Evolutionary conservation across 768 basidiomycete species (phyloP), one percentile per base, ranked within the genome.

Genomic region (Tylopilus sp.): DNA sequence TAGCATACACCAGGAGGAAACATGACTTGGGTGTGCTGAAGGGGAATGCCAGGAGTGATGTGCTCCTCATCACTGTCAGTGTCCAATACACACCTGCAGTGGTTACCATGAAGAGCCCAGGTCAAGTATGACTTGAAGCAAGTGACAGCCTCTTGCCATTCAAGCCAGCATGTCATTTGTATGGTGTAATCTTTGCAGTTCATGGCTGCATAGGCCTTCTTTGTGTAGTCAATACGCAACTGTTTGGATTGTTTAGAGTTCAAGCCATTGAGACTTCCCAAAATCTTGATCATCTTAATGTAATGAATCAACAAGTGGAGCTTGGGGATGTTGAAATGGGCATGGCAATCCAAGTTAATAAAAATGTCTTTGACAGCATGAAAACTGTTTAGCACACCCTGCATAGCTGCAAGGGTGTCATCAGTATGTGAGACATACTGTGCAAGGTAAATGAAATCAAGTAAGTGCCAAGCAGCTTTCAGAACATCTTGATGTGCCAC

Each of bases 151-250:
- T 52, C 45, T 17, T 52, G 31, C 0, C 6, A 1, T 4, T 49
- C 26, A 1, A 49, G 41, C 51, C 51, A 52, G 38, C 9, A 30
- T 0, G 41, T 49, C 47, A 52, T 52, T 4, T 52, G 51, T 1
- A 49, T 9, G 0, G 13, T 21, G 2, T 52, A 49, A 28, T 52
- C 47, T 7, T 21, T 52, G 3, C 2, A 17, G 21, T 9, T 48
- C 21, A 4, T 39, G 1, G 21, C 3, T 1, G 10, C 8, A 3
- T 52, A 52, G 0, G 51, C 51, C 4, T 48, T 52, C 15, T 52
- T 48, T 1, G 41, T 1, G 1, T 18, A 52, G 33, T 52, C 7
- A 1, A 52, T 52, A 10, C 49, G 47, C 0, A 52, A 41, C 1
- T 0, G 7, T 12, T 52, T 22, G 0, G 28, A 52, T 1, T 3